Evolutionary conservation across 192 early-diverging fungal species (phyloP).

Genomic region (Backusella liffmaniae): DNA sequence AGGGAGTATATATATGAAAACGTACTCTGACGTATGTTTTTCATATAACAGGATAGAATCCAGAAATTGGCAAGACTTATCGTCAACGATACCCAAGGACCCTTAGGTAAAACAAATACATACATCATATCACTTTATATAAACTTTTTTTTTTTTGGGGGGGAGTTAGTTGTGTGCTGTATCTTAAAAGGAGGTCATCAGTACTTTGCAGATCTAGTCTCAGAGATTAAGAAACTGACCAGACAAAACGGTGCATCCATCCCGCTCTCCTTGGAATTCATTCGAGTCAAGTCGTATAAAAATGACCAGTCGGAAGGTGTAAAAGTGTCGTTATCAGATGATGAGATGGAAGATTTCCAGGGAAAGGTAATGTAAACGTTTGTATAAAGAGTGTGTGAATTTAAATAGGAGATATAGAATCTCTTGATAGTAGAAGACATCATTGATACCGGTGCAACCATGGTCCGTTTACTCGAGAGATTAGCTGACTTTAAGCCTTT

Average conservation of each 20-base stretch:
- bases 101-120: constrained; percentile 35
- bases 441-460: constrained; percentile 88
- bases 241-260: constrained; percentile 63
- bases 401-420: constrained; percentile 47
- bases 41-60: constrained; percentile 56
- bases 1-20: background rate
- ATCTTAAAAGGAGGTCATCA: constrained; percentile 87
- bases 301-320: constrained; percentile 82
- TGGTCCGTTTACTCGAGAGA: constrained; percentile 74
- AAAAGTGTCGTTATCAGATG: constrained; percentile 80
- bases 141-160: background rate
- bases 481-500: constrained; percentile 72
- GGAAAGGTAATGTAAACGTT: constrained; percentile 50
- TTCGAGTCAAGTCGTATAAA: constrained; percentile 86
- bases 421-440: constrained; percentile 92
- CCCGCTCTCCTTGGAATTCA: constrained; percentile 84
- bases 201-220: constrained; percentile 75
- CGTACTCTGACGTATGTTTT: too few relatives aligned
- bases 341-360: constrained; percentile 75
- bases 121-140: background rate
- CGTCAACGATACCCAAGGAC: constrained; percentile 67
- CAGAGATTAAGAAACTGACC: constrained; percentile 66
- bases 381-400: background rate
- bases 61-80: constrained; percentile 85
- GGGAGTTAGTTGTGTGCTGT: constrained; percentile 70